Conservation (phyloP, 306 rosid genomes). For the Ammopiptanthus mongolicus region DNA sequence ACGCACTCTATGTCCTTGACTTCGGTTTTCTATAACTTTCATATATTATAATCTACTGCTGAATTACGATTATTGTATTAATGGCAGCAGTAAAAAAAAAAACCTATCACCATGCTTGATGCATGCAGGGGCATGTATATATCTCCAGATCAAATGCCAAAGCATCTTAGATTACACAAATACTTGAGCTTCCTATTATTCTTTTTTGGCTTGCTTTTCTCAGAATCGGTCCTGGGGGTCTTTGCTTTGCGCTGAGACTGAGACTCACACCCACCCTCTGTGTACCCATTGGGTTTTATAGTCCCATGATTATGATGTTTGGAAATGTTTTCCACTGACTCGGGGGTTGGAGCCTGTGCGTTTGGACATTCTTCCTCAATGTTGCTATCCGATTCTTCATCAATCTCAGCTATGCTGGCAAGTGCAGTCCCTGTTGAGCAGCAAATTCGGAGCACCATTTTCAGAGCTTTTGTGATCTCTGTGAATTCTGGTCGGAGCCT, state of each 20-base stretch:
- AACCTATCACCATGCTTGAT: neutral
- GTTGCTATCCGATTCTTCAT: conserved; percentile 9
- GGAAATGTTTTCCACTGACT: neutral
- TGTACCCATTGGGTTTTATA: neutral
- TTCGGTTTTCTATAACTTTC: neutral
- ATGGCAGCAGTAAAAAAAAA: neutral
- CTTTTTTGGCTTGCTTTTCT: neutral
- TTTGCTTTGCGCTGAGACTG: neutral
- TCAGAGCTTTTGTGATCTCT: conserved; percentile 27
- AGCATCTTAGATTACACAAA: neutral
- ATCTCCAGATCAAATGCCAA: no score
- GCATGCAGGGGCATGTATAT: no score
- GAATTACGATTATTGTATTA: neutral
- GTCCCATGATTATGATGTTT: neutral
- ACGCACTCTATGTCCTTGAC: no score
- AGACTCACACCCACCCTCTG: neutral
- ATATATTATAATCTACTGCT: neutral
- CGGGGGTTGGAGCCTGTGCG: neutral
- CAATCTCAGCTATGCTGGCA: conserved; percentile 5
- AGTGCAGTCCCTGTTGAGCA: neutral
- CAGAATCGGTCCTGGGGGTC: neutral
- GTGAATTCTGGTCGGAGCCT: conserved; percentile 41
- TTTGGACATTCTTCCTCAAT: neutral
- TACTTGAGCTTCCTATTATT: neutral
- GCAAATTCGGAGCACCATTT: conserved; percentile 4